These are phyloP conservation scores for Mycocentrospora acerina DNA, from an alignment of 2,329 filamentous ascomycete genomes.

Conservation along the genomic window DNA sequence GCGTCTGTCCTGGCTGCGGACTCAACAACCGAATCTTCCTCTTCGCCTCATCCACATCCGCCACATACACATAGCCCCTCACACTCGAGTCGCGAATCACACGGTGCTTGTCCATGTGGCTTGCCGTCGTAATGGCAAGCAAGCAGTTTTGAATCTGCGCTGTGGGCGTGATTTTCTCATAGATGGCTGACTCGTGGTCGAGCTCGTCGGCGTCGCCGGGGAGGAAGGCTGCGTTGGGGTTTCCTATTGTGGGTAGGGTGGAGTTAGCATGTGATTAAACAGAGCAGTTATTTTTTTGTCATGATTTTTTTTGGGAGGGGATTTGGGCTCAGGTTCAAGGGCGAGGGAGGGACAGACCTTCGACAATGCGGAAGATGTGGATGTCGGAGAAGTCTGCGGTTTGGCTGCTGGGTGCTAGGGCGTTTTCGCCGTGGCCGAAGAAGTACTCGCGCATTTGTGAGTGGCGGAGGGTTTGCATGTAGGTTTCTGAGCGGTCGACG, in stretches of 20 bases:
- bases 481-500: conserved; percentile 71
- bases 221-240: conserved; percentile 27
- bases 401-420: conserved; percentile 84
- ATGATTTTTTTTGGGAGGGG: too few species aligned
- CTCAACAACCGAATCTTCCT: conserved; percentile 78
- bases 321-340: too few species aligned
- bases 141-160: conserved; percentile 76
- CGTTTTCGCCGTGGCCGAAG: conserved; percentile 72
- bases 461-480: conserved; percentile 73
- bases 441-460: conserved; percentile 88
- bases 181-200: conserved; percentile 50
- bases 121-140: conserved; percentile 80
- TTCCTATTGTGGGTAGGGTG: too few species aligned
- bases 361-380: conserved; percentile 69
- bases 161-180: conserved; percentile 66
- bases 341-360: conserved; percentile 46
- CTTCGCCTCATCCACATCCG: conserved; percentile 84
- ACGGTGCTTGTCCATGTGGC: conserved; percentile 67
- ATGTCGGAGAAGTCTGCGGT: conserved; percentile 76
- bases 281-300: too few species aligned
- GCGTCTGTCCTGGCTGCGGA: conserved; percentile 79
- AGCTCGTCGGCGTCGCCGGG: conserved; percentile 53
- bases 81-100: conserved; percentile 78
- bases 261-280: too few species aligned
- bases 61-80: conserved; percentile 90